Conservation (phyloP, 129 eudicot genomes). For the Escallonia herrerae region DNA sequence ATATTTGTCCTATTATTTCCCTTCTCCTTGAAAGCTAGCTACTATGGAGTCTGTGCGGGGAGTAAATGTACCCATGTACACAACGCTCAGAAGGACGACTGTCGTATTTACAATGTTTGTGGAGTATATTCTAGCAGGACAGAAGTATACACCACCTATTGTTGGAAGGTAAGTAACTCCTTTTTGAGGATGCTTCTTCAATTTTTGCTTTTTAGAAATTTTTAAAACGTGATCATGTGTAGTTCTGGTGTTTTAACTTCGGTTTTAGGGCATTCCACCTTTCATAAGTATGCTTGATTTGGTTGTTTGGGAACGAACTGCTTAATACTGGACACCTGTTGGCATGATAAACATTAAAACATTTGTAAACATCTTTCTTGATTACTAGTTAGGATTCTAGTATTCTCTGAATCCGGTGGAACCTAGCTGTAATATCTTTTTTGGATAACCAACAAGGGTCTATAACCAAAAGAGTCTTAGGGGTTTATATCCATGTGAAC, state of each 20-base stretch:
- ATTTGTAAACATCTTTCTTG: no score
- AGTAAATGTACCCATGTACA: slow-evolving; percentile 98
- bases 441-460: no score
- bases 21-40: slow-evolving; percentile 65
- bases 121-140: slow-evolving; percentile 66
- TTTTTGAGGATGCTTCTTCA: background rate
- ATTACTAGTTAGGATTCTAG: no score
- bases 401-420: no score
- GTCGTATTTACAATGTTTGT: slow-evolving; percentile 93
- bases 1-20: slow-evolving; percentile 10
- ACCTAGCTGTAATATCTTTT: no score
- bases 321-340: background rate
- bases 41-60: slow-evolving; percentile 97
- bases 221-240: background rate
- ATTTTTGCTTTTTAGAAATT: background rate
- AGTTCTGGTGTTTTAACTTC: background rate
- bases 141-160: slow-evolving; percentile 64
- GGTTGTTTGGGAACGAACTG: background rate
- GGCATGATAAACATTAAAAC: background rate
- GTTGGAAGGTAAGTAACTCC: slow-evolving; percentile 61
- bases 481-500: no score
- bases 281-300: background rate
- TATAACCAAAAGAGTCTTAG: no score
- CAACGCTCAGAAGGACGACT: slow-evolving; percentile 92
- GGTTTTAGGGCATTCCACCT: background rate